Evolutionary conservation across 305 asterid species (phyloP).

Genomic region (Striga hermonthica): DNA sequence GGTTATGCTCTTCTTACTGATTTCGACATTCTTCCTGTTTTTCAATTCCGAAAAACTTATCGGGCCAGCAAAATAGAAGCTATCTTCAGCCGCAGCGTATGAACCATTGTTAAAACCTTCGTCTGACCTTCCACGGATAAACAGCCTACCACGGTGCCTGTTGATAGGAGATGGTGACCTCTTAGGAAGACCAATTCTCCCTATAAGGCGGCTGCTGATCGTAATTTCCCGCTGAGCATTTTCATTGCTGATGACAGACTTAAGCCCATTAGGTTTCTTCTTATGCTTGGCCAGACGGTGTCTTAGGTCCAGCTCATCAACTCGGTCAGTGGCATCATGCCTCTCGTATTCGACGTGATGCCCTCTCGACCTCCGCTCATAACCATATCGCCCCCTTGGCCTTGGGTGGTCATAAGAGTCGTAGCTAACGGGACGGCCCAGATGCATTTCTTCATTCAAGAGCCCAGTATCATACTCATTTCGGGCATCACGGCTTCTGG

Average conservation of each 20-base stretch:
- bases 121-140: slow-evolving; percentile 54
- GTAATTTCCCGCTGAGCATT: slow-evolving; percentile 50
- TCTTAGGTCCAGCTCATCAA: slow-evolving; percentile 61
- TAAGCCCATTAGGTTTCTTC: slow-evolving; percentile 61
- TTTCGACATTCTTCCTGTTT: slow-evolving; percentile 45
- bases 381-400: slow-evolving; percentile 49
- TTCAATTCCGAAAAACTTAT: slow-evolving; percentile 74
- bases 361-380: slow-evolving; percentile 54
- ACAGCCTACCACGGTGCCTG: slow-evolving; percentile 41
- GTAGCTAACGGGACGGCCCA: slow-evolving; percentile 43
- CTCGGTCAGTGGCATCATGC: slow-evolving; percentile 43
- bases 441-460: slow-evolving; percentile 50
- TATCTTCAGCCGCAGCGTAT: slow-evolving; percentile 39
- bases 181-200: slow-evolving; percentile 65
- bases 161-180: slow-evolving; percentile 50
- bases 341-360: slow-evolving; percentile 44
- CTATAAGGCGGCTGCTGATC: slow-evolving; percentile 64
- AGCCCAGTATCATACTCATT: slow-evolving; percentile 46
- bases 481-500: slow-evolving; percentile 49
- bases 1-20: slow-evolving; percentile 34
- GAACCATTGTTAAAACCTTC: slow-evolving; percentile 45
- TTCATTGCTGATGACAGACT: slow-evolving; percentile 69
- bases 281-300: slow-evolving; percentile 63
- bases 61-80: slow-evolving; percentile 56
- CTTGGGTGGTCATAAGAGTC: slow-evolving; percentile 46